Base-by-base conservation (phyloP, 2,329 filamentous ascomycete genomes). In the Colletotrichum sp. region DNA sequence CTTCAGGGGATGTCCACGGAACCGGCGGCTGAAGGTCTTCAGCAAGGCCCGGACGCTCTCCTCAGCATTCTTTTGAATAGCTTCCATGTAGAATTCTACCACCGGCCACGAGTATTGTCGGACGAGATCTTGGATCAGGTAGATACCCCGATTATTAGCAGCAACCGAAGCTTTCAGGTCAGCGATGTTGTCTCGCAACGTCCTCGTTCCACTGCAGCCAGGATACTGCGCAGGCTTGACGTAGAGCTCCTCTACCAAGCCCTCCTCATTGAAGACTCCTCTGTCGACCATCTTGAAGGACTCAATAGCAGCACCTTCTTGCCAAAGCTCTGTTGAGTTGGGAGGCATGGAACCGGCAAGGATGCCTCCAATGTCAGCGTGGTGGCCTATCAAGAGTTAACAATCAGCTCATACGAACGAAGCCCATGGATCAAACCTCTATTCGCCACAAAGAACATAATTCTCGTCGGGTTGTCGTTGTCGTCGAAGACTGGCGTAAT, bases 301-400 rank as follows among this genome's bases (percentile, higher is more conserved):
- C 79, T 90, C 90, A 78, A 94, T 92, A 1, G 91, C 87, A 1
- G 92, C 91, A 3, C 92, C 92, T 83, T 94, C 92, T 80, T 94
- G 90, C 81, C 86, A 93, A 5, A 93, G 87, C 77, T 91, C 90
- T 22, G 91, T 90, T 0, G 93, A 95, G 75, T 94, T 91, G 3
- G 94, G 93, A 3, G 95, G 95, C 95, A 97, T 97, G 2, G 93
- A 95, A 1, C 95, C 95, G 0, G 95, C 94, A 0, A 95, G 88
- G 57, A 96, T 96, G 9, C 95, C 95, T 15, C 95, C 95, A 77
- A 97, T 86, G 6, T 86, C 84, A 0, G 84, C 83, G 22, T 84
- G 83, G 55, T 84, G 82, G 0, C 82, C 82, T 2, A 79, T 80
- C 1, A 81, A 81, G 0, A 82, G 81, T 13, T 80, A 84, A 61